Base-by-base conservation (phyloP, 345 rosid species). In the Lagerstroemia speciosa region DNA sequence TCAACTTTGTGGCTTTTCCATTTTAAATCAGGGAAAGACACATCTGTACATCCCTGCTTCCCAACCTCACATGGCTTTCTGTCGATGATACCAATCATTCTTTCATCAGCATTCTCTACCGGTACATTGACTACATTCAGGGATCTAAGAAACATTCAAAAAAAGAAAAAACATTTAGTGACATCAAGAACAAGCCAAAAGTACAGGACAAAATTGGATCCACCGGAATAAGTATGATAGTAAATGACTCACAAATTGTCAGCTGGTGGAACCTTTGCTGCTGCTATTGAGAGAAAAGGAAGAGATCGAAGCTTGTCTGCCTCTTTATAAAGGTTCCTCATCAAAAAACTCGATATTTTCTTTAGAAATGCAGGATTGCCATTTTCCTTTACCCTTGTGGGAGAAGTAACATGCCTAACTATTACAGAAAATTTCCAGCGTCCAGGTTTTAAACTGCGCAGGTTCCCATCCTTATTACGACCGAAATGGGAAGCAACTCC, bases 261-360 rank as follows among this genome's bases (percentile, higher is more conserved):
- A 63, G 83, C 69, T 69, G 96, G 84, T 30, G 92, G 88, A 69
- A 90, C 74, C 50, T 91, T 29, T 31, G 85, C 79, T 73, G 83
- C 82, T 78, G 92, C 96, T 64, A 90, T 79, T 2, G 92, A 87
- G 70, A 91, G 77, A 32, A 87, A 64, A 14, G 92, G 84, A 73
- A 73, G 74, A 8, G 86, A 81, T 46, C 84, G 86, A 29, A 87
- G 77, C 67, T 74, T 74, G 81, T 82, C 91, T 40, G 81, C 86
- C 83, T 89, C 90, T 77, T 84, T 77, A 53, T 77, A 57, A 33
- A 91, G 76, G 53, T 71, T 75, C 73, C 71, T 89, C 77, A 82
- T 64, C 50, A 80, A 61, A 31, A 78, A 83, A 72, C 81, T 82
- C 3, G 88, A 75, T 41, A 87, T 73, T 70, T 75, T 83, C 22